Percentiles rank a stretch among this genome's conserved stretches.
phyloP scores from a whole-genome alignment of 257 asterid genomes.

The Scutellaria barbata region DNA sequence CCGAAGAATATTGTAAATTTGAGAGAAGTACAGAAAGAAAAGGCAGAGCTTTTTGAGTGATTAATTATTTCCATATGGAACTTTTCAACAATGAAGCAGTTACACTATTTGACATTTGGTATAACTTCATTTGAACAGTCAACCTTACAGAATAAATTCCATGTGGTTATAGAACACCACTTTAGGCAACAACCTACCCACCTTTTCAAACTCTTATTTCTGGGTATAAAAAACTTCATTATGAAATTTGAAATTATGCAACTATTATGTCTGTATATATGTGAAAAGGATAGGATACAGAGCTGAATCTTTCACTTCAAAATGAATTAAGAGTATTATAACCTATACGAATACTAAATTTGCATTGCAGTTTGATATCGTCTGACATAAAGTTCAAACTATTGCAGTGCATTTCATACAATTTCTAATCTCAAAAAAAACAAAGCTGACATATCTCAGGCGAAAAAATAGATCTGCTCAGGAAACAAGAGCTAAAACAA shows the following conservation, averaged over 20 bases:
- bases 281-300: neutral
- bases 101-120: constrained; percentile 12
- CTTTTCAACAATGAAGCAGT: constrained; percentile 18
- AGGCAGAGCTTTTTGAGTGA: neutral
- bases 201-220: neutral
- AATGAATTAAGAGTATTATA: neutral
- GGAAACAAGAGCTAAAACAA: constrained; percentile 24
- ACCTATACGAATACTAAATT: neutral
- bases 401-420: constrained; percentile 9
- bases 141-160: neutral
- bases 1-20: neutral
- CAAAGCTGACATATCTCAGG: constrained; percentile 4
- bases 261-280: neutral
- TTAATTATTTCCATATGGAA: constrained; percentile 12
- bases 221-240: neutral
- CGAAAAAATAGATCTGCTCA: constrained; percentile 14
- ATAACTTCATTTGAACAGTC: neutral
- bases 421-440: constrained; percentile 1
- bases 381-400: neutral
- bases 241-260: neutral
- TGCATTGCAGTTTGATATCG: constrained; percentile 13
- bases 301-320: neutral
- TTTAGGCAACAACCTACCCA: constrained; percentile 1
- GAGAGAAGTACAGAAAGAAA: neutral
- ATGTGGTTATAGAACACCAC: constrained; percentile 3